Conservation (phyloP, 208 protist genomes). For the Trypanosoma conorhini region DNA sequence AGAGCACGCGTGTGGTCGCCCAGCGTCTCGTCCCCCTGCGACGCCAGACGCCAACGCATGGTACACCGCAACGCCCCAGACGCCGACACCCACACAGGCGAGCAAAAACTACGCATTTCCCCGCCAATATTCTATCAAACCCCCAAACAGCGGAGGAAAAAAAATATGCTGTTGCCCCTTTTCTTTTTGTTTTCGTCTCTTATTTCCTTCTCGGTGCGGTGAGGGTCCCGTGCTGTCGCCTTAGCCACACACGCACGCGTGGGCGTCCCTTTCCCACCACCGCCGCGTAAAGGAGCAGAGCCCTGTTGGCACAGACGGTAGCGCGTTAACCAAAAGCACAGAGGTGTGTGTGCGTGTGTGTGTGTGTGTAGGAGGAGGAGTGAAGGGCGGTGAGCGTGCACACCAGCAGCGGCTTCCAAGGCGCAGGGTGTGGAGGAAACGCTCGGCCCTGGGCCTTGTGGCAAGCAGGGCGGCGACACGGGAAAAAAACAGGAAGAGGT, state of each 20-base stretch:
- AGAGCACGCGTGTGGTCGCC: conserved; percentile 15
- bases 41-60: conserved; percentile 4
- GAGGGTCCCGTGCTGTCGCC: neutral
- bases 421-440: too few relatives aligned
- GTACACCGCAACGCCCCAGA: neutral
- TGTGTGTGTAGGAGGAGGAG: too few relatives aligned
- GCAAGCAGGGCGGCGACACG: neutral
- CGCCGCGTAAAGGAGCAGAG: neutral
- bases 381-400: neutral
- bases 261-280: neutral
- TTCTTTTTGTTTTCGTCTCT: neutral
- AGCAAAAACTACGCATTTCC: conserved; percentile 18
- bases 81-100: too few relatives aligned
- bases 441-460: too few relatives aligned
- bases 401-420: neutral
- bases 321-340: too few relatives aligned
- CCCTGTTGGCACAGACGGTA: neutral
- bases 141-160: neutral
- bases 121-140: neutral
- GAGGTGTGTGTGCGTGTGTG: too few relatives aligned
- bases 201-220: neutral
- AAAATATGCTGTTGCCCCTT: neutral
- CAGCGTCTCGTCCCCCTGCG: conserved; percentile 20
- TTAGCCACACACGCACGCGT: neutral
- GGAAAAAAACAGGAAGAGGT: neutral